Base-by-base conservation (phyloP, 768 basidiomycete species). In the Hygrocybe punicea region DNA sequence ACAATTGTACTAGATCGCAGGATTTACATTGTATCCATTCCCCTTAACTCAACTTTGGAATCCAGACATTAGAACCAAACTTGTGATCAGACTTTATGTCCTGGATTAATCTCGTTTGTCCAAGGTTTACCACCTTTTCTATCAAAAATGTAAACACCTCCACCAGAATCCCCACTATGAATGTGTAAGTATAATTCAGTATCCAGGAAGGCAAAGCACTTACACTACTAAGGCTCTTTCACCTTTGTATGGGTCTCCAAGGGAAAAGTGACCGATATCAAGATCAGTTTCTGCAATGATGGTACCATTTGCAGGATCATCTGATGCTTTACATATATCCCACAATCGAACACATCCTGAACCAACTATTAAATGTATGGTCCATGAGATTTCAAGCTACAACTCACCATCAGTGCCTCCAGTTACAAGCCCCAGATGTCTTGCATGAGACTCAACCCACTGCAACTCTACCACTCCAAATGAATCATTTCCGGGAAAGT, bases 341-440 rank as follows among this genome's bases (percentile, higher is more conserved):
- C 87, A 90, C 35, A 87, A 61, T 24, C 86, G 77, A 9, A 90
- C 78, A 63, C 85, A 86, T n/a, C 87, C 87, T 88, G 63, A 44
- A 40, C 25, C 25, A 59, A 35, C 67, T 48, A 19, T 17, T 14
- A 47, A 45, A 47, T 16, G n/a, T 11, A 24, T 34, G 35, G 45
- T 24, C 56, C 42, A 40, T 36, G 53, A 29, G 46, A 42, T 33
- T 21, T 23, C 4, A 40, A 37, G 36, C 13, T 14, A 42, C 16
- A 44, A 46, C 79, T 55, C 59, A 86, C 87, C 86, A 64, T 89
- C 87, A 35, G 79, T 73, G 0, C 87, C 86, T 3, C 83, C 85
- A 8, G 81, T 85, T 17, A 84, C 66, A 17, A 88, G 73, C 4
- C 82, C 80, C n/a, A 76, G 60, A 13, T 62, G 50, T 7, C 69